Evolutionary conservation across 352 stramenopile genomes (phyloP), one percentile per base, ranked within the genome.

Genomic region (Phytopythium aichiense): DNA sequence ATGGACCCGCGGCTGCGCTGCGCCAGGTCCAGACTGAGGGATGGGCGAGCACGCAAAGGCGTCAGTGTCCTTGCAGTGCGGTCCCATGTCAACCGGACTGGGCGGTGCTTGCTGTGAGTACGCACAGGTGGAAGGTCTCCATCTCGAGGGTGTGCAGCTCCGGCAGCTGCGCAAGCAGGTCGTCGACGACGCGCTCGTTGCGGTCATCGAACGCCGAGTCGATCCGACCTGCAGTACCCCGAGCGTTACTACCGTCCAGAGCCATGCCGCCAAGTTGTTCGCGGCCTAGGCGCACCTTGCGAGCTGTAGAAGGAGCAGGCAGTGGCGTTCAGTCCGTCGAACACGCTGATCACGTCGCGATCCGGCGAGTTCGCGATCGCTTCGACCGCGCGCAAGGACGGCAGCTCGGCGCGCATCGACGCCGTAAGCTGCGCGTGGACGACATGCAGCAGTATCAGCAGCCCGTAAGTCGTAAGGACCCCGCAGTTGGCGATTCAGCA

Each of bases 261-360:
- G 4, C 15, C n/a, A 43, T 38, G 8, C 25, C 25, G 51, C 6
- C 33, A 38, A 1, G 33, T 38, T 15, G 4, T 48, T 7, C 4
- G 23, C 20, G 16, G 11, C 18, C 16, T 28, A 59, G 31, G 23
- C 35, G 25, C 35, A 80, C 78, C 82, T 81, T 92, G 82, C 2
- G 77, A 86, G 52, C 74, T 82, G 69, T 92, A 92, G 65, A 90
- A 92, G 22, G 72, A 85, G 63, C 83, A 86, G 20, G 71, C 67
- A 1, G 78, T 85, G 37, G 71, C 82, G 58, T 89, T 89, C 37
- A 88, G 65, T 16, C 82, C 81, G 25, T 76, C 58, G 22, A 67
- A 74, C 23, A 84, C 67, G 13, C 28, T 52, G 22, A 79, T 28
- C 33, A 38, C 28, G 9, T 74, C 58, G 9, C 60, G 40, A 13